A percentile compares a stretch with the other conserved stretches of the same genome.
These are phyloP conservation scores for Coemansia sp. DNA, from an alignment of 192 early-diverging fungal genomes.

Conservation along the genomic window DNA sequence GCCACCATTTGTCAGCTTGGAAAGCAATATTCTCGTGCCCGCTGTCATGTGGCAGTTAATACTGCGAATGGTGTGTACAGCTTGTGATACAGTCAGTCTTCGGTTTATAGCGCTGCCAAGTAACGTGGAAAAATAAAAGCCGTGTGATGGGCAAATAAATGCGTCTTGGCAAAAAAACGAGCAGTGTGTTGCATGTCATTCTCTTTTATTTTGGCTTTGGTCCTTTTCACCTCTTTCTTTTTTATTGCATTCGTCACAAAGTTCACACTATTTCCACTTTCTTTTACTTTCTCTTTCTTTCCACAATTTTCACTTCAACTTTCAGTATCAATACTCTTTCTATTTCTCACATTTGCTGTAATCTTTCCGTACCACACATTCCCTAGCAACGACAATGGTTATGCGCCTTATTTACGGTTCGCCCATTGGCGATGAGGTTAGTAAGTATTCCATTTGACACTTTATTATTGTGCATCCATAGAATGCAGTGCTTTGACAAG, in stretches of 20 bases:
- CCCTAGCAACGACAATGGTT: conserved; percentile 27
- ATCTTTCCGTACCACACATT: background rate
- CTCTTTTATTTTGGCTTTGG: conserved; percentile 4
- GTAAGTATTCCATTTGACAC: conserved; percentile 26
- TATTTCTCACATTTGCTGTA: background rate
- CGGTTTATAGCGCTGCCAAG: no score
- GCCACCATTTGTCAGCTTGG: background rate
- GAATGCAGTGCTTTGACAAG: background rate
- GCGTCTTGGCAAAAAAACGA: background rate
- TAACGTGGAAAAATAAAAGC: background rate
- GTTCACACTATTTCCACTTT: conserved; percentile 2
- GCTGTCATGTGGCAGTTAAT: background rate
- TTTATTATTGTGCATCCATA: background rate
- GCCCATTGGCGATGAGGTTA: conserved; percentile 53
- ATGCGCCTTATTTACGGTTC: conserved; percentile 52
- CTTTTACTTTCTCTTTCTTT: conserved; percentile 6
- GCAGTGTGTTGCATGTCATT: background rate
- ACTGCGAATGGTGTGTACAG: background rate
- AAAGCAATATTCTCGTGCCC: background rate
- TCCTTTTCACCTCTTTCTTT: background rate
- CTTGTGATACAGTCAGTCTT: background rate
- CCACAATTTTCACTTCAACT: no score
- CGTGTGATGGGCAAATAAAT: background rate
- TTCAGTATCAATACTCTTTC: background rate
- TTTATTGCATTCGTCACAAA: background rate